phyloP scores from a whole-genome alignment of 139 green algal species.

The Bryopsis sp. region DNA sequence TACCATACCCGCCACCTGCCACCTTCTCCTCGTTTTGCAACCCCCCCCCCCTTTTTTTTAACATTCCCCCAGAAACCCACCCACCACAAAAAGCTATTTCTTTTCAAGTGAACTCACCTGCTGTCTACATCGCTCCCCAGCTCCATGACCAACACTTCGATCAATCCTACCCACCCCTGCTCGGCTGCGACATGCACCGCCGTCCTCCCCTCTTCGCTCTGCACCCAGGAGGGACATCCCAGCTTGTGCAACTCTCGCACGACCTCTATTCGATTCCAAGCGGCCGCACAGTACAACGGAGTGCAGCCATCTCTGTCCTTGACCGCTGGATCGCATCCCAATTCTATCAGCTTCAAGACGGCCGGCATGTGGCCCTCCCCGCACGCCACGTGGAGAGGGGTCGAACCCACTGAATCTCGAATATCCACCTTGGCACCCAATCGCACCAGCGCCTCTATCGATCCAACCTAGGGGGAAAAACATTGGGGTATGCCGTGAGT shows the following conservation, averaged over 20 bases:
- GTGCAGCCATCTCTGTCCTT: conserved; percentile 52
- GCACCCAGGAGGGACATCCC: conserved; percentile 28
- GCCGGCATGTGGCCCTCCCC: conserved; percentile 47
- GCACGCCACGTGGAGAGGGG: conserved; percentile 47
- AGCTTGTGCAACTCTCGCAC: conserved; percentile 33
- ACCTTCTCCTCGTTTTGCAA: no score
- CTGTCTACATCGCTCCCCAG: conserved; percentile 21
- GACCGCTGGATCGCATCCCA: conserved; percentile 25
- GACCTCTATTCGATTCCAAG: conserved; percentile 41
- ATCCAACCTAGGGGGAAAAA: conserved; percentile 29
- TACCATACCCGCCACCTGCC: no score
- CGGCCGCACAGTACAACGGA: conserved; percentile 46
- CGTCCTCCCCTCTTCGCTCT: conserved; percentile 35
- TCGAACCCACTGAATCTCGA: conserved; percentile 39
- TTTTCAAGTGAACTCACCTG: not conserved
- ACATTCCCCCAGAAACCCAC: no score
- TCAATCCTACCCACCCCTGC: conserved; percentile 30
- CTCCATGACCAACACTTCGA: conserved; percentile 13
- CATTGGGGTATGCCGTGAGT: no score
- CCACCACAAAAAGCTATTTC: no score
- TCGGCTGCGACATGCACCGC: conserved; percentile 51
- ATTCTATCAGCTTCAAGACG: conserved; percentile 28
- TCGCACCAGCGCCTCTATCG: conserved; percentile 35
- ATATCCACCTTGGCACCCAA: conserved; percentile 36
- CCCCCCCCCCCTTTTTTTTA: no score